Base-by-base conservation (phyloP, 495 filamentous ascomycete species). In the Astrothelium subdiscretum region DNA sequence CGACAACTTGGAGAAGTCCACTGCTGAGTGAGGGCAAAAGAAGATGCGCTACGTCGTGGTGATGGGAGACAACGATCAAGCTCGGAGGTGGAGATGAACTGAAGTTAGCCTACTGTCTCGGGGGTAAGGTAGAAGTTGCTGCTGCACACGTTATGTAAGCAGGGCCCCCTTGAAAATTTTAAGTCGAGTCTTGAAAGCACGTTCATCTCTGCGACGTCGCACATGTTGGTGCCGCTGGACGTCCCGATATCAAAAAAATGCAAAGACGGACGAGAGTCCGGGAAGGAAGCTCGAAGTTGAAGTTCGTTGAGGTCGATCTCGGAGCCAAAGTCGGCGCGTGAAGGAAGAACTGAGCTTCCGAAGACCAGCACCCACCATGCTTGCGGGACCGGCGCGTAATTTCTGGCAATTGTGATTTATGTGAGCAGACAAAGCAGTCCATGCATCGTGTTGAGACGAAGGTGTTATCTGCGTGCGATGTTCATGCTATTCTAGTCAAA, bases 291-390 rank as follows among this genome's bases (percentile, higher is more conserved):
- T 54, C 24, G 8, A 54, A 24, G n/a, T n/a, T 54, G 5, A 20
- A 54, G 48, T 54, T 29, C 8, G 15, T 11, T 54, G 48, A 54
- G 48, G 48, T 54, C 29, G 48, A 29, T 54, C 48, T 54, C 48
- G 48, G 48, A 54, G 48, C 48, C 48, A 54, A 54, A 54, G 48
- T 54, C 48, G 48, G 48, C 48, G 48, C 48, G 48, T 54, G 48
- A 54, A 54, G 48, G 48, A 54, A 54, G 48, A 54, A 54, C 48
- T 54, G 48, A 54, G 48, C 48, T 20, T 54, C 48, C 48, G 48
- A 54, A 54, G 20, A 8, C 48, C 48, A 54, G 20, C 48, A 54
- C 48, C n/a, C n/a, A 54, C 48, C 24, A 54, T 10, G 42, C 42
- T n/a, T 3, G 11, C 20, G 18, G 3, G 8, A 48, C 18, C 20